Base-by-base conservation (phyloP, 768 basidiomycete species). In the Rhodotorula paludigena region DNA sequence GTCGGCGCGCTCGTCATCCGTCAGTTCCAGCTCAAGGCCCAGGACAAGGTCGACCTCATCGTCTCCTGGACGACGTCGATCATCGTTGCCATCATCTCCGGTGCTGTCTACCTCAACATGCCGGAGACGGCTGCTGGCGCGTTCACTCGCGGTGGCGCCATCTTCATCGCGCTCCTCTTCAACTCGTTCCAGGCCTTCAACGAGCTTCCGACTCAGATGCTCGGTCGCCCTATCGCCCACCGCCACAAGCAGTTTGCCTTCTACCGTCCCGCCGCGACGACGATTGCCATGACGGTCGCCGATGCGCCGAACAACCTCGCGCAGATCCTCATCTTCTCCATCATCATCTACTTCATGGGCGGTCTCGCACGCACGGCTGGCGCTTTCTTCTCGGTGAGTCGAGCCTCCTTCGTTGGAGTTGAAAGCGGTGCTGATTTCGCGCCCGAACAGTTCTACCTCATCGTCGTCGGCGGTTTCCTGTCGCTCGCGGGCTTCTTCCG, bases 401-500 rank as follows among this genome's bases (percentile, higher is more conserved):
- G 3, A 14, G 0, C 25, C 1, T 28, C 33, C 23, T 28, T n/a
- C n/a, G n/a, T n/a, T n/a, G n/a, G n/a, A n/a, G n/a, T n/a, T n/a
- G n/a, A n/a, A n/a, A n/a, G n/a, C n/a, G n/a, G n/a, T 2, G 25
- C 44, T 45, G 44, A 45, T 9, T 21, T 25, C 8, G 1, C 47
- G 14, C 12, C 5, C 47, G 1, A 25, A 14, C n/a, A 48, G n/a
- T 79, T 80, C 78, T 80, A 79, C 76, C 78, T 92, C 30, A 77
- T 77, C 69, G 69, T 80, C 65, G 71, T 77, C 56, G 28, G 84
- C 33, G 83, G 84, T 3, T 89, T 84, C 77, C 80, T 90, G 58
- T 77, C 84, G 32, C 87, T 92, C 85, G 87, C 89, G 78, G 88
- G 85, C 0, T 89, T 92, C 81, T 94, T 92, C 84, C 81, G 89